A percentile compares a stretch with the other conserved stretches of the same genome.
These are phyloP conservation scores for Phyllachora maydis DNA, from an alignment of 2,329 filamentous ascomycete species.

Conservation along the genomic window DNA sequence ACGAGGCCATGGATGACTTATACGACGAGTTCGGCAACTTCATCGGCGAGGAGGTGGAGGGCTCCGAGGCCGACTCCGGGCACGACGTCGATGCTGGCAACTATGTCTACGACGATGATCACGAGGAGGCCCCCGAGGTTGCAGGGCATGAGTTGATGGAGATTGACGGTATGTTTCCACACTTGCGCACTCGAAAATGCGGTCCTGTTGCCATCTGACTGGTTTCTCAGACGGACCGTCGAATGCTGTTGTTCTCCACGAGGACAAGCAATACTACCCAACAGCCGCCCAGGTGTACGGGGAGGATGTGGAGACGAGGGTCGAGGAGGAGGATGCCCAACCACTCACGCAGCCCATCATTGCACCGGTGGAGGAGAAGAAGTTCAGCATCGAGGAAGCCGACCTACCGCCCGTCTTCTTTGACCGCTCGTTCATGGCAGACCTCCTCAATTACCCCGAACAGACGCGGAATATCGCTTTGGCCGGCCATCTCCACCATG, in stretches of 20 bases:
- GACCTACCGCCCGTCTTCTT: constrained; percentile 80
- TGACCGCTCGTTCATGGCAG: constrained; percentile 79
- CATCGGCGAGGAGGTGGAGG: constrained; percentile 57
- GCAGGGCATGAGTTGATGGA: constrained; percentile 82
- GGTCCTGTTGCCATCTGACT: constrained; percentile 2
- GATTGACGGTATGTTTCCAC: constrained; percentile 42
- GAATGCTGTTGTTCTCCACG: constrained; percentile 92
- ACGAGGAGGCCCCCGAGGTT: constrained; percentile 38
- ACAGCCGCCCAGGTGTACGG: constrained; percentile 95
- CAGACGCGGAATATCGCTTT: constrained; percentile 87
- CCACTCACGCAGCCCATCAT: constrained; percentile 84
- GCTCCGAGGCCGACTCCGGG: constrained; percentile 73
- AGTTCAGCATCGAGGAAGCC: constrained; percentile 82
- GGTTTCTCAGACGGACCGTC: constrained; percentile 48
- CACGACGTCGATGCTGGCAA: constrained; percentile 52
- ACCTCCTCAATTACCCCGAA: constrained; percentile 88
- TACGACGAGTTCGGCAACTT: constrained; percentile 12
- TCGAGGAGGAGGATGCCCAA: constrained; percentile 94
- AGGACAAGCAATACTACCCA: constrained; percentile 98
- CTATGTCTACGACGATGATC: constrained; percentile 67
- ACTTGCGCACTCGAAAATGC: background rate
- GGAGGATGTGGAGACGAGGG: constrained; percentile 79
- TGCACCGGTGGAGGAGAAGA: constrained; percentile 81
- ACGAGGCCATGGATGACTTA: too few species aligned
- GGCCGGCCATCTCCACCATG: constrained; percentile 85